These are phyloP conservation scores for Mrakiaceae sp. DNA, from an alignment of 1,284 basidiomycete species.

Conservation along the genomic window DNA sequence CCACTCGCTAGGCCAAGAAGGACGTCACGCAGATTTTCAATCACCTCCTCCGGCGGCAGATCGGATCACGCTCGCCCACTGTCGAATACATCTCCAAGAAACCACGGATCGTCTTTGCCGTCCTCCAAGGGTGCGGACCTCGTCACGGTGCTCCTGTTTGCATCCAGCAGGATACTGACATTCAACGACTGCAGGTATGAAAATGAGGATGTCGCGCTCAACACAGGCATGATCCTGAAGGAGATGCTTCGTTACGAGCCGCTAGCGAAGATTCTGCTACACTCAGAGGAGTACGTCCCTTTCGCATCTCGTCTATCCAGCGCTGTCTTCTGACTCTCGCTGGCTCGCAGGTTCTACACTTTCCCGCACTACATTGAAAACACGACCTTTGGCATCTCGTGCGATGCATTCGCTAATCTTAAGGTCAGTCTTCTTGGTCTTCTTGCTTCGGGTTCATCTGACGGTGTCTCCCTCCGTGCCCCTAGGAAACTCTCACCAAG, in stretches of 20 bases:
- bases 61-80: slow-evolving; percentile 83
- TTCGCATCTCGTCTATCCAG: not conserved
- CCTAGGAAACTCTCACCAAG: slow-evolving; percentile 74
- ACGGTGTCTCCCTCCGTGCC: not conserved
- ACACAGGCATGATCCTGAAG: slow-evolving; percentile 94
- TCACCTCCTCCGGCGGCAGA: slow-evolving; percentile 85
- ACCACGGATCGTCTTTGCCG: slow-evolving; percentile 78
- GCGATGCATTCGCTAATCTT: slow-evolving; percentile 92
- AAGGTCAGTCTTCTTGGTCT: slow-evolving; percentile 41
- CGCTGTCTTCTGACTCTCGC: too few relatives aligned
- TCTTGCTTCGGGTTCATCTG: not conserved
- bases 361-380: slow-evolving; percentile 96
- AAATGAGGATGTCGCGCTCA: slow-evolving; percentile 88
- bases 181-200: slow-evolving; percentile 47
- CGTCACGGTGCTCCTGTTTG: too few relatives aligned
- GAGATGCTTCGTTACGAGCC: slow-evolving; percentile 95
- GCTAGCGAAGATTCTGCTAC: slow-evolving; percentile 76
- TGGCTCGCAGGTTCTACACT: slow-evolving; percentile 67
- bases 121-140: slow-evolving; percentile 53
- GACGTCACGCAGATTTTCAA: slow-evolving; percentile 97
- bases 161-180: not conserved
- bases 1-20: slow-evolving; percentile 46
- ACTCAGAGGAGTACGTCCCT: slow-evolving; percentile 76
- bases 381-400: slow-evolving; percentile 95
- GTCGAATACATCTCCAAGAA: slow-evolving; percentile 83